phyloP scores from a whole-genome alignment of 1,139 yeast species.

The Scheffersomyces cryptocercus region DNA sequence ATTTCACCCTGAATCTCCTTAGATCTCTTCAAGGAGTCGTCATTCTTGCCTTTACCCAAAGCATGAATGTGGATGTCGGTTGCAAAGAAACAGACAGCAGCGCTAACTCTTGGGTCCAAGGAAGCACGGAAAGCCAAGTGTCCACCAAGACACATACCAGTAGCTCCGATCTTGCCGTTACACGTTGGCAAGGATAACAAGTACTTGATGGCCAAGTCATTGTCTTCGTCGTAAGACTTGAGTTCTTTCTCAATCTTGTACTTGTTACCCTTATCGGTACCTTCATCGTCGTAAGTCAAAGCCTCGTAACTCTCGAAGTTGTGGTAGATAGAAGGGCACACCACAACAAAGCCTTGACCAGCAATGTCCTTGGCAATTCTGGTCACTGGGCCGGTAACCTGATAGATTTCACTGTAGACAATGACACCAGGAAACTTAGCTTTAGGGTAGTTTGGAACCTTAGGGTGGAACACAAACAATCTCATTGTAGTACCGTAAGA shows the following conservation, averaged over 20 bases:
- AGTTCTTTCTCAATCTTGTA: slow-evolving; percentile 69
- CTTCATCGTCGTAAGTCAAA: slow-evolving; percentile 67
- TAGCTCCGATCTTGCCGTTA: slow-evolving; percentile 74
- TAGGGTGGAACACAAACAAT: slow-evolving; percentile 66
- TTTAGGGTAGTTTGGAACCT: slow-evolving; percentile 66
- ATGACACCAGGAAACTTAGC: slow-evolving; percentile 82
- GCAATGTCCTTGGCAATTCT: slow-evolving; percentile 79
- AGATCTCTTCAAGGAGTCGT: slow-evolving; percentile 63
- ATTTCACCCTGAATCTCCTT: slow-evolving; percentile 59
- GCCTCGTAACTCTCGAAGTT: slow-evolving; percentile 67
- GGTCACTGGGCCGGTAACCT: slow-evolving; percentile 77
- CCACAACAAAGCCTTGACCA: slow-evolving; percentile 76
- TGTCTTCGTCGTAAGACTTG: slow-evolving; percentile 77
- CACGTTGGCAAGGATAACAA: slow-evolving; percentile 59
- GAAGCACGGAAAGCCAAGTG: slow-evolving; percentile 78
- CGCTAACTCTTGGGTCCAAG: slow-evolving; percentile 62
- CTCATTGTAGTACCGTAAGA: slow-evolving; percentile 69
- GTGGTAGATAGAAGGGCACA: slow-evolving; percentile 78
- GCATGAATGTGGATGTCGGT: slow-evolving; percentile 75
- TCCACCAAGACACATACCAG: slow-evolving; percentile 89
- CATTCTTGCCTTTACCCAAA: slow-evolving; percentile 62
- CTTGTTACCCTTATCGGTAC: slow-evolving; percentile 73
- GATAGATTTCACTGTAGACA: slow-evolving; percentile 80
- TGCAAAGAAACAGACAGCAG: slow-evolving; percentile 77
- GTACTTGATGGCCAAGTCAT: slow-evolving; percentile 62